Evolutionary conservation across 805 yeast genomes (phyloP).

Genomic region (Metschnikowia chrysomelidarum): DNA sequence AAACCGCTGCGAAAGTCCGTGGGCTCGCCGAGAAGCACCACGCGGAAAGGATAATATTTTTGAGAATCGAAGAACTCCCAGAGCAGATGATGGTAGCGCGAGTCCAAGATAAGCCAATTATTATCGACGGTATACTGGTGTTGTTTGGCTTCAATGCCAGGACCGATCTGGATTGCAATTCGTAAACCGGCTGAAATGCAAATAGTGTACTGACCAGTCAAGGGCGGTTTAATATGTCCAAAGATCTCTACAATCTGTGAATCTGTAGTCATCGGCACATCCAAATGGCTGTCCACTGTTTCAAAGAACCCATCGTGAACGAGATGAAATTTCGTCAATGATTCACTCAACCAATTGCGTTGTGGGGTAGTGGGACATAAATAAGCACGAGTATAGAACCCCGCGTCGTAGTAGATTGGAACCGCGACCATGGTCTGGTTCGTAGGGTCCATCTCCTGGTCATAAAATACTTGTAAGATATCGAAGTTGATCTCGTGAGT

Average conservation of each 20-base stretch:
- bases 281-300: background rate
- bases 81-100: constrained; percentile 3
- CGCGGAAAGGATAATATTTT: constrained; percentile 5
- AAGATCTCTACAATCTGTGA: background rate
- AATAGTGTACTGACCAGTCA: constrained; percentile 1
- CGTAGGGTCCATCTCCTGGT: background rate
- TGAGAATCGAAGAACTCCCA: too few relatives aligned
- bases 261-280: background rate
- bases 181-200: background rate
- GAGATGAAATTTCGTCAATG: background rate
- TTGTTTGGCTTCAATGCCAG: background rate
- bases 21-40: constrained; percentile 4
- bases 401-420: background rate
- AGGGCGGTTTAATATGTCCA: constrained; percentile 2
- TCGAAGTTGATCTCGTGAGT: background rate
- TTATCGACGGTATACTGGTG: background rate
- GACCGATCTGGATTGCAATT: constrained; percentile 5
- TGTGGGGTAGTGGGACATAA: too few relatives aligned
- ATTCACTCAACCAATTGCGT: too few relatives aligned
- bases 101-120: constrained; percentile 6
- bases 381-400: background rate
- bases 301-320: background rate
- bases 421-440: background rate
- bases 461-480: background rate
- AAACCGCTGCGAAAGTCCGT: constrained; percentile 2